Evolutionary conservation across 2,329 filamentous ascomycete genomes (phyloP).

Genomic region (Bipolaris zeicola): DNA sequence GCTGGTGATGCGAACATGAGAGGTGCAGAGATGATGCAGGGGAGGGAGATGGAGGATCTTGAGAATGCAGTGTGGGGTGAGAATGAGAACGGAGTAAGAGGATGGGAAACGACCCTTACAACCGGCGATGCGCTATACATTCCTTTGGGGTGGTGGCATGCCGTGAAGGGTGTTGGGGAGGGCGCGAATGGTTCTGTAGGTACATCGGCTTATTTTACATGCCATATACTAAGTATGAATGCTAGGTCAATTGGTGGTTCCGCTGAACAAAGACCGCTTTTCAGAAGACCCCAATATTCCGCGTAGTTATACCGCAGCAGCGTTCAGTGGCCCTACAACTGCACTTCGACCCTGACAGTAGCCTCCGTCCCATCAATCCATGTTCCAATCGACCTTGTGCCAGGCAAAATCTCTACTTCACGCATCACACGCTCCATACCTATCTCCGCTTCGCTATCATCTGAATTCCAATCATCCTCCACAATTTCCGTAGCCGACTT

Average conservation of each 20-base stretch:
- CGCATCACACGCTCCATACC: constrained; percentile 76
- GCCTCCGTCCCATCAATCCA: constrained; percentile 77
- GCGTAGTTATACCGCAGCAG: background rate
- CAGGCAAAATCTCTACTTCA: constrained; percentile 79
- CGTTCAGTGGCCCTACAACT: constrained; percentile 1
- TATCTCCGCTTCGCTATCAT: constrained; percentile 54
- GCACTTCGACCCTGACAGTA: constrained; percentile 70
- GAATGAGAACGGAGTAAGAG: constrained; percentile 19
- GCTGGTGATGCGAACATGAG: constrained; percentile 61
- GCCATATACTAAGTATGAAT: constrained; percentile 23
- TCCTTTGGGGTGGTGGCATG: constrained; percentile 87
- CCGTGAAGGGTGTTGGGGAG: constrained; percentile 67
- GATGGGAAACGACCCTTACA: constrained; percentile 55
- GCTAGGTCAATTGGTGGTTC: constrained; percentile 80
- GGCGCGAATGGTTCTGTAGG: constrained; percentile 64
- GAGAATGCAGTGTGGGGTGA: constrained; percentile 72
- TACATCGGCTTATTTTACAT: constrained; percentile 1
- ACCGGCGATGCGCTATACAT: constrained; percentile 78
- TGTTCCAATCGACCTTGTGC: constrained; percentile 80
- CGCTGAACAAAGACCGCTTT: constrained; percentile 53
- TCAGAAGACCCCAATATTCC: background rate
- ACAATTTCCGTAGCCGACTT: constrained; percentile 63
- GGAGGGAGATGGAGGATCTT: constrained; percentile 69
- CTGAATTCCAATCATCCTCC: constrained; percentile 54
- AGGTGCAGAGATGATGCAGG: constrained; percentile 90